Percentiles rank a stretch among this genome's conserved stretches.
Conservation (phyloP, 371 early-diverging fungal species). For the Rhizopus sp. region DNA sequence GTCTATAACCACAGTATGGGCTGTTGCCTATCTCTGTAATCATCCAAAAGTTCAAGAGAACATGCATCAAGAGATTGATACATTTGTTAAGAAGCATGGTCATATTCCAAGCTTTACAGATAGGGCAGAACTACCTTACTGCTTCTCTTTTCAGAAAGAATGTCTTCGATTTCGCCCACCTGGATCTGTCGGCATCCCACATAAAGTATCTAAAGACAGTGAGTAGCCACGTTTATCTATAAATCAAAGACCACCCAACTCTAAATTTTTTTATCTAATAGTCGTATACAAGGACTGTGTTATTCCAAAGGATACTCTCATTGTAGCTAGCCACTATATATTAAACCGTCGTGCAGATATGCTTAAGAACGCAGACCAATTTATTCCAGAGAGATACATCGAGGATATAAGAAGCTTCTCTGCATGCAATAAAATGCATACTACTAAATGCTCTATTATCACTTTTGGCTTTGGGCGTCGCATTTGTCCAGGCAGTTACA, state of each 20-base stretch:
- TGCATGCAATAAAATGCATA: neutral
- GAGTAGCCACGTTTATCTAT: neutral
- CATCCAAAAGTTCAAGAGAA: constrained; percentile 13
- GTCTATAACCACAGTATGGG: constrained; percentile 3
- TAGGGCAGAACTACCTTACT: constrained; percentile 11
- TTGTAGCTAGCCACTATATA: neutral
- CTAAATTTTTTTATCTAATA: neutral
- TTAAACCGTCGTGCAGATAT: neutral
- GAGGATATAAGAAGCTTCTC: neutral
- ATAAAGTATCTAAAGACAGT: constrained; percentile 7
- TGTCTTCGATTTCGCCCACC: constrained; percentile 8
- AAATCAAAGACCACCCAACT: neutral
- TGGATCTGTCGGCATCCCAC: neutral
- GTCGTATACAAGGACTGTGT: constrained; percentile 2
- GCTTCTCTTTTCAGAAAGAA: constrained; percentile 8
- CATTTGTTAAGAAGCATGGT: constrained; percentile 5
- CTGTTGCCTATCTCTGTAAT: constrained; percentile 9
- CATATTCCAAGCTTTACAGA: constrained; percentile 10
- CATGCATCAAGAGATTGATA: constrained; percentile 6
- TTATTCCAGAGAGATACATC: constrained; percentile 7
- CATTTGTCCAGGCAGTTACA: constrained; percentile 4
- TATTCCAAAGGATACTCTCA: constrained; percentile 5
- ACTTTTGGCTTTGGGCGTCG: constrained; percentile 10
- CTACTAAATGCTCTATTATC: neutral
- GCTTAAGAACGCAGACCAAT: neutral